Base-by-base conservation (phyloP, 768 basidiomycete species). In the Trametes villosa region DNA sequence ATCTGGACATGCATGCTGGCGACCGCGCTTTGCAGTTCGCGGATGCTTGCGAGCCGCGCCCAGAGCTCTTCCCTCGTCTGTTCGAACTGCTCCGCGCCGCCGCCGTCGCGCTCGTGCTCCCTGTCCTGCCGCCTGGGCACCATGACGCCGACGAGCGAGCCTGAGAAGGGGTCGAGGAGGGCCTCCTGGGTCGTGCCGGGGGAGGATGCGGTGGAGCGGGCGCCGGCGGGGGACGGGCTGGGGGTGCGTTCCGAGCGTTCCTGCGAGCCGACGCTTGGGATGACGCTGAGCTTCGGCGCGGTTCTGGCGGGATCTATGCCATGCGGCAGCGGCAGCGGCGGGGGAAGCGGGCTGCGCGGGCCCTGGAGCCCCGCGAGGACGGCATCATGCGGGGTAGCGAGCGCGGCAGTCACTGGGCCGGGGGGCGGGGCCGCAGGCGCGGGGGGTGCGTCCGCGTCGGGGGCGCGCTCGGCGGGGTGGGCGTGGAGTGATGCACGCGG, bases 1-100 rank as follows among this genome's bases (percentile, higher is more conserved):
- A 92, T 89, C 26, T 87, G 84, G 11, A 86, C 73, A 68, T 92
- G 91, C 82, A 89, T 84, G 63, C 76, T 77, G 6, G 90, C 86
- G 33, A 92, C 84, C 63, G 89, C 84, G 55, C 81, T 84, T 70
- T 92, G 89, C 30, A 92, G 72, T 36, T 86, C 86, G 62, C 90
- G 71, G n/a, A 92, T 86, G 44, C 79, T 80, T 20, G 84, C 83
- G 17, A 92, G 80, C 62, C 87, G 85, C 0, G 80, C 68, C 91
- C 91, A 92, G 49, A 89, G 70, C 53, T 81, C 83, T 51, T 82
- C 83, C 63, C 81, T 80, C 62, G 48, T 68, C 53, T 36, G 57
- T 46, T 70, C 70, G 53, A 65, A 64, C 20, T 65, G 41, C 53
- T 57, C 18, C 52, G 18, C 27, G 27, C 4, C 29, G 31, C 44